These are phyloP conservation scores for Coemansia sp. DNA, from an alignment of 371 early-diverging fungal genomes.

Conservation along the genomic window DNA sequence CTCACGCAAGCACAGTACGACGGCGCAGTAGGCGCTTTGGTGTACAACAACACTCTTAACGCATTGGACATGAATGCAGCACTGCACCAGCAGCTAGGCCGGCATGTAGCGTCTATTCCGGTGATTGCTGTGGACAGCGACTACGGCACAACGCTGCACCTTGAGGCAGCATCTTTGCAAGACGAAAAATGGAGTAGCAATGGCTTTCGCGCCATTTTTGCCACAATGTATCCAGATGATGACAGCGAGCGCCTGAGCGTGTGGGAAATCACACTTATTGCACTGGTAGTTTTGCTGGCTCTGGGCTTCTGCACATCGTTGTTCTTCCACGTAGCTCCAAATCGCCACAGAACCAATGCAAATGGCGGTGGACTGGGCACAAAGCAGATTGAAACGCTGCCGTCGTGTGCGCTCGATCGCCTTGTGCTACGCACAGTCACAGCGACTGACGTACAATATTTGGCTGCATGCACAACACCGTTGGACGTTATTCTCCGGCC, in stretches of 20 bases:
- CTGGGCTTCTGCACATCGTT: constrained; percentile 45
- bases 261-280: constrained; percentile 48
- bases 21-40: constrained; percentile 47
- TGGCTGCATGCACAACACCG: constrained; percentile 42
- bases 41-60: constrained; percentile 32
- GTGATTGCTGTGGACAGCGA: constrained; percentile 34
- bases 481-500: constrained; percentile 38
- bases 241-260: constrained; percentile 38
- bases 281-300: constrained; percentile 40
- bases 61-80: constrained; percentile 11
- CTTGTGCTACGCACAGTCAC: constrained; percentile 41
- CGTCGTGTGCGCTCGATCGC: constrained; percentile 44
- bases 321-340: constrained; percentile 36
- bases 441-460: constrained; percentile 25
- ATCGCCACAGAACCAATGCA: constrained; percentile 7
- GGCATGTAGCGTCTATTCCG: constrained; percentile 19
- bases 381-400: constrained; percentile 43
- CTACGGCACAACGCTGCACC: constrained; percentile 41
- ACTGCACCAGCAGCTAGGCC: constrained; percentile 13
- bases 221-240: constrained; percentile 34
- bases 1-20: constrained; percentile 44
- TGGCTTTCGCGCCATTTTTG: constrained; percentile 43
- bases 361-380: neutral
- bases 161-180: constrained; percentile 24
- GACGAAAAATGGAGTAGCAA: constrained; percentile 17